These are phyloP conservation scores for Leccinum incarnatum DNA, from an alignment of 768 basidiomycete species.

Conservation along the genomic window DNA sequence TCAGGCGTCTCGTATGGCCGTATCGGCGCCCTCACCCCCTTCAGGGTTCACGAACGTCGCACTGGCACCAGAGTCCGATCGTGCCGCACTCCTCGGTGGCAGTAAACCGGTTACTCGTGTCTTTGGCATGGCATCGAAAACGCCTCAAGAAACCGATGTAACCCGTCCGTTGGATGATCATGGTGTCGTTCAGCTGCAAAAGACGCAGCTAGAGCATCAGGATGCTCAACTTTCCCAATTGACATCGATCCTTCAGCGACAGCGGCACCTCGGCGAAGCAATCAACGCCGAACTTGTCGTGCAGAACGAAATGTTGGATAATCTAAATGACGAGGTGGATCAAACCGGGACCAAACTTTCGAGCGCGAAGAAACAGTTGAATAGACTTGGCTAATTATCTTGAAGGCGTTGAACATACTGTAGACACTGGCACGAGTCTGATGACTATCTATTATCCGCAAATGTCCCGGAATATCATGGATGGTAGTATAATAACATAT, in stretches of 20 bases:
- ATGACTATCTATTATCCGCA: slow-evolving; percentile 9
- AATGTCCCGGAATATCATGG: slow-evolving; percentile 17
- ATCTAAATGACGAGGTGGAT: slow-evolving; percentile 74
- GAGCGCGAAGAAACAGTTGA: slow-evolving; percentile 78
- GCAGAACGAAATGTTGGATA: slow-evolving; percentile 87
- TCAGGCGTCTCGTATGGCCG: slow-evolving; percentile 42
- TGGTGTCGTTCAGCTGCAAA: slow-evolving; percentile 78
- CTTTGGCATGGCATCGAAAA: slow-evolving; percentile 61
- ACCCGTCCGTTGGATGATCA: slow-evolving; percentile 87
- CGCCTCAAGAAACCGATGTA: slow-evolving; percentile 75
- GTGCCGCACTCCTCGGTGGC: slow-evolving; percentile 61
- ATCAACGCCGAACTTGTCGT: slow-evolving; percentile 78
- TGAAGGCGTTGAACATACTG: slow-evolving; percentile 2
- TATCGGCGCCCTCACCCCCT: slow-evolving; percentile 30
- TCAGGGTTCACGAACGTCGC: slow-evolving; percentile 27
- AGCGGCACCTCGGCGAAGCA: slow-evolving; percentile 82
- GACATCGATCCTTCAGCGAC: slow-evolving; percentile 78
- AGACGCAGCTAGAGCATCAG: slow-evolving; percentile 78
- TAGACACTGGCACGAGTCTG: slow-evolving; percentile 22
- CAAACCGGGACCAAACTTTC: slow-evolving; percentile 73
- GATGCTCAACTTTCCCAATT: slow-evolving; percentile 79
- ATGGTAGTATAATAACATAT: slow-evolving; percentile 21
- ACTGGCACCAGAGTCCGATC: slow-evolving; percentile 51
- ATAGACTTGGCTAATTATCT: slow-evolving; percentile 56
- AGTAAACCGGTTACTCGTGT: slow-evolving; percentile 63